Evolutionary conservation across 2,329 filamentous ascomycete genomes (phyloP), one percentile per base, ranked within the genome.

Genomic region (Pseudogymnoascus sp.): DNA sequence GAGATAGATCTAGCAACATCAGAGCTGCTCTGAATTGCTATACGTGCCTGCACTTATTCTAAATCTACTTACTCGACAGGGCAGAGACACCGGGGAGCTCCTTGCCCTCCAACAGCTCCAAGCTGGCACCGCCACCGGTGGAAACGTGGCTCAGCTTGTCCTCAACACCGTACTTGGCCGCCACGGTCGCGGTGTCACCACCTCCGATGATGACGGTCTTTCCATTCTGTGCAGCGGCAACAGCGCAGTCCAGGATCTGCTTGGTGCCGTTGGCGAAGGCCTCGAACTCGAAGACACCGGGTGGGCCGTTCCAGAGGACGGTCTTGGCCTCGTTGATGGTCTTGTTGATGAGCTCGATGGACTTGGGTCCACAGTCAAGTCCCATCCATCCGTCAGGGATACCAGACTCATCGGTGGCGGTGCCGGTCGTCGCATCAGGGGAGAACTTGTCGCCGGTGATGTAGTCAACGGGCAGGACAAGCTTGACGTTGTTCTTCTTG

Each of bases 371-470:
- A 75, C 91, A 95, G 80, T 99, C 95, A 59, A 99, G 88, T 75
- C 95, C 95, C 91, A 96, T 93, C 91, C 90, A 97, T 76, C 93
- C 95, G 73, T 97, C 93, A 67, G 93, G 92, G 70, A 99, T 97
- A 68, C 95, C 95, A 26, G 90, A 83, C 72, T 85, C 83, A 76
- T 97, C 95, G 46, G 90, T 93, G 68, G 93, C 93, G 67, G 86
- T 84, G 72, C 91, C 90, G 17, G 84, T 88, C 68, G 88, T 84
- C 69, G 95, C 95, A 73, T 97, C 86, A 74, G 88, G 87, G 77
- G 83, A 85, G 78, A 99, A 99, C 79, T 96, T 96, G 80, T 97
- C 92, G 70, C 91, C 95, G 7, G 90, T 99, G 76, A 97, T 83
- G 81, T 96, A 97, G 82, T 99, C 95, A 65, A 91, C 87, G 60